Evolutionary conservation across 2,329 filamentous ascomycete genomes (phyloP).

Genomic region (Alternaria postmessia): DNA sequence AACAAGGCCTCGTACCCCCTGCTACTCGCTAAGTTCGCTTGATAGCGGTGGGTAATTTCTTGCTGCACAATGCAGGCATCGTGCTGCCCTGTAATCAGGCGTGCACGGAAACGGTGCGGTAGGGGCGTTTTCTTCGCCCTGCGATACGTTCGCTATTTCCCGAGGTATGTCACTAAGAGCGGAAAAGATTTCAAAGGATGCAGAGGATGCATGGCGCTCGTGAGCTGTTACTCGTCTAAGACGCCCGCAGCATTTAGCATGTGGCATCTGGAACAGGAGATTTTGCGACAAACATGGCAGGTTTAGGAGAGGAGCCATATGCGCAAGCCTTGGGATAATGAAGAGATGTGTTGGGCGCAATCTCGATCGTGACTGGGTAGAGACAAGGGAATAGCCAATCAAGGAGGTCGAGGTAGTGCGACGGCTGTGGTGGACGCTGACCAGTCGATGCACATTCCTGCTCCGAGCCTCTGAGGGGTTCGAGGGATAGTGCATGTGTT

Average conservation of each 20-base stretch:
- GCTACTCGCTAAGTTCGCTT: neutral
- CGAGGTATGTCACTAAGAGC: constrained; percentile 7
- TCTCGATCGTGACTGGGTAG: constrained; percentile 8
- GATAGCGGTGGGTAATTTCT: constrained; percentile 4
- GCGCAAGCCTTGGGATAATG: neutral
- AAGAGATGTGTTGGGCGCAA: neutral
- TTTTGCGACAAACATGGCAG: neutral
- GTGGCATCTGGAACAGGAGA: neutral
- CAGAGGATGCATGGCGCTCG: constrained; percentile 14
- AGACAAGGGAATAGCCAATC: neutral
- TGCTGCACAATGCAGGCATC: neutral
- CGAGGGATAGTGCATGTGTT: constrained; percentile 9
- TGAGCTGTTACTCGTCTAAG: constrained; percentile 1
- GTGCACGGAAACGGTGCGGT: constrained; percentile 9
- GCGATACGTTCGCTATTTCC: constrained; percentile 7
- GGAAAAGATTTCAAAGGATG: constrained; percentile 8
- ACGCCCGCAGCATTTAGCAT: neutral
- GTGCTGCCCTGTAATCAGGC: constrained; percentile 10
- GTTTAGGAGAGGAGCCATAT: neutral
- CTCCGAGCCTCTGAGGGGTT: neutral
- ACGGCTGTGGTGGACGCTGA: constrained; percentile 1
- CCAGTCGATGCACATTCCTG: constrained; percentile 6
- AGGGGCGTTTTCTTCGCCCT: constrained; percentile 7
- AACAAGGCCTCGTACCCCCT: neutral
- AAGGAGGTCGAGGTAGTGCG: constrained; percentile 9